Evolutionary conservation across 805 yeast species (phyloP).

Genomic region (Brettanomyces nanus): DNA sequence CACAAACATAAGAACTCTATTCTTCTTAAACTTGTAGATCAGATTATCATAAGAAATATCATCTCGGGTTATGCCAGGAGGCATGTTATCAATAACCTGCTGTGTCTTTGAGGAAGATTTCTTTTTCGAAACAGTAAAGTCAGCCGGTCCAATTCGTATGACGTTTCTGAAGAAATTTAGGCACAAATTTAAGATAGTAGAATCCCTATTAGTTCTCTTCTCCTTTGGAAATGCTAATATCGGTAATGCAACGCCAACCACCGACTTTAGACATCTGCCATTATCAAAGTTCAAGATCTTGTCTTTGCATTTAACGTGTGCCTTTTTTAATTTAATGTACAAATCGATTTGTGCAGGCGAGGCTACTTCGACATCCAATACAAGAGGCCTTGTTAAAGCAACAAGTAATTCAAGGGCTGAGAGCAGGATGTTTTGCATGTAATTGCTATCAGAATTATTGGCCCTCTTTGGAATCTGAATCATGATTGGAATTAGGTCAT

Average conservation of each 20-base stretch:
- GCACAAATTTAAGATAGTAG: constrained; percentile 62
- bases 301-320: constrained; percentile 67
- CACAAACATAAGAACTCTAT: constrained; percentile 65
- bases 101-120: constrained; percentile 20
- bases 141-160: constrained; percentile 68
- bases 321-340: constrained; percentile 52
- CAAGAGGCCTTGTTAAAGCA: constrained; percentile 79
- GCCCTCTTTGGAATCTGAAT: constrained; percentile 46
- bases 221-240: constrained; percentile 40
- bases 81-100: constrained; percentile 34
- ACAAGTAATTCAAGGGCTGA: constrained; percentile 75
- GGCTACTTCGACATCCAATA: constrained; percentile 49
- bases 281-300: constrained; percentile 47
- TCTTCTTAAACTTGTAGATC: constrained; percentile 50
- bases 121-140: constrained; percentile 38
- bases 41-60: constrained; percentile 63
- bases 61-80: constrained; percentile 47
- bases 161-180: constrained; percentile 71
- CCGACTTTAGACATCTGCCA: constrained; percentile 61
- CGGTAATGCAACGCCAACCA: constrained; percentile 60
- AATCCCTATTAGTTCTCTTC: constrained; percentile 64
- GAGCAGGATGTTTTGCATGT: constrained; percentile 45
- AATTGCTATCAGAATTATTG: constrained; percentile 27
- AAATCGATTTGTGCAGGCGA: constrained; percentile 48
- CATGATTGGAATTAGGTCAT: constrained; percentile 69